Percentiles rank a stretch among this genome's conserved stretches.
Evolutionary conservation across 495 filamentous ascomycete species (phyloP).

Genomic region (Xylaria longipes): DNA sequence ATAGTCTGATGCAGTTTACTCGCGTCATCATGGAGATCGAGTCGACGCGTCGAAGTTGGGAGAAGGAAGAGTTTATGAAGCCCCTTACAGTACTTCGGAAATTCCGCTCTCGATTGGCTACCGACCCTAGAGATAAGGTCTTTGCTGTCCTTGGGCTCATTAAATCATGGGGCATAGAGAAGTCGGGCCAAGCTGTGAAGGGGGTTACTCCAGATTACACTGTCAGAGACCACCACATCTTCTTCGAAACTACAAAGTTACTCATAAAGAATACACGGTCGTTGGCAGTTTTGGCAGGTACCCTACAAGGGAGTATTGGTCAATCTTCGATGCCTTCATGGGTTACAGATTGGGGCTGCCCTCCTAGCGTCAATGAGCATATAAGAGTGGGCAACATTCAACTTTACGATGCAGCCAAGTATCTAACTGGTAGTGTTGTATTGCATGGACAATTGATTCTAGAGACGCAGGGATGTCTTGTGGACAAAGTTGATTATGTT

Average conservation of each 20-base stretch:
- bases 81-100: slow-evolving; percentile 31
- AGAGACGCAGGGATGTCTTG: slow-evolving; percentile 20
- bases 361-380: slow-evolving; percentile 25
- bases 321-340: slow-evolving; percentile 29
- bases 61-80: slow-evolving; percentile 18
- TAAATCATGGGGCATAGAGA: slow-evolving; percentile 27
- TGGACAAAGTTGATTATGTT: slow-evolving; percentile 32
- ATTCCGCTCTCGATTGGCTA: slow-evolving; percentile 32
- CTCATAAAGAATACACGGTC: slow-evolving; percentile 28
- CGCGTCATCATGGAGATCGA: slow-evolving; percentile 33
- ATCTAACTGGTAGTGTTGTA: neutral
- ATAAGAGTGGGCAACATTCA: slow-evolving; percentile 24
- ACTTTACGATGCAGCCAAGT: slow-evolving; percentile 27
- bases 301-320: slow-evolving; percentile 17
- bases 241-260: slow-evolving; percentile 20
- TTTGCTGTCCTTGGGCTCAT: slow-evolving; percentile 36
- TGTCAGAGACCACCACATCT: slow-evolving; percentile 8
- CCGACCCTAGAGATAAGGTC: slow-evolving; percentile 38
- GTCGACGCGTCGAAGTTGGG: slow-evolving; percentile 24
- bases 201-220: slow-evolving; percentile 31
- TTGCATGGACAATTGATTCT: slow-evolving; percentile 27
- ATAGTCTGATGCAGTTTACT: slow-evolving; percentile 24
- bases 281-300: slow-evolving; percentile 26
- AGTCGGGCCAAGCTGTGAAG: slow-evolving; percentile 11
- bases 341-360: slow-evolving; percentile 35